These are phyloP conservation scores for Kuraishia ogatae DNA, from an alignment of 805 yeast genomes.

Conservation along the genomic window DNA sequence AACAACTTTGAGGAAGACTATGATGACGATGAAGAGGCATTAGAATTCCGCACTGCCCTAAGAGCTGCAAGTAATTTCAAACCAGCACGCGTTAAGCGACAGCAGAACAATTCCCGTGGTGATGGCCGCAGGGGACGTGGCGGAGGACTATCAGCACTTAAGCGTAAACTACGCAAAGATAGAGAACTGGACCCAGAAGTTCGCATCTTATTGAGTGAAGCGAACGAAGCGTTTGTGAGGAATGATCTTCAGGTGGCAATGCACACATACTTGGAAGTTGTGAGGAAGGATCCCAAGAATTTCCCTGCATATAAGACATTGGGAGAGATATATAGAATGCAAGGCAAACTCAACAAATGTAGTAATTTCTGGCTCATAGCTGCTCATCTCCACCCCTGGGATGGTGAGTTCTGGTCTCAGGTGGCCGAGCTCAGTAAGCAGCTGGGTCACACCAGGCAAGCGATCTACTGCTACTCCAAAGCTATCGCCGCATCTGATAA, in stretches of 20 bases:
- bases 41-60: slow-evolving; percentile 51
- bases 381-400: slow-evolving; percentile 68
- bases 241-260: slow-evolving; percentile 54
- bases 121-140: slow-evolving; percentile 7
- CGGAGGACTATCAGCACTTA: slow-evolving; percentile 26
- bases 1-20: slow-evolving; percentile 15
- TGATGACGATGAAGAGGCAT: slow-evolving; percentile 30
- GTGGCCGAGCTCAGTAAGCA: slow-evolving; percentile 64
- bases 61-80: slow-evolving; percentile 62
- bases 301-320: slow-evolving; percentile 80
- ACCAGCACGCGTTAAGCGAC: slow-evolving; percentile 29
- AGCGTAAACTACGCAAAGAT: slow-evolving; percentile 29
- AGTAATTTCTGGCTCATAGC: slow-evolving; percentile 78
- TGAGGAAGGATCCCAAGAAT: slow-evolving; percentile 68
- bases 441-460: slow-evolving; percentile 65
- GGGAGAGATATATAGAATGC: slow-evolving; percentile 72
- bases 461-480: slow-evolving; percentile 66
- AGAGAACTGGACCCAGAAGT: slow-evolving; percentile 67
- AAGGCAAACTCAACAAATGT: slow-evolving; percentile 61
- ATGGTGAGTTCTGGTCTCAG: slow-evolving; percentile 68
- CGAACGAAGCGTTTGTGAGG: slow-evolving; percentile 72
- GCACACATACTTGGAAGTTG: slow-evolving; percentile 54
- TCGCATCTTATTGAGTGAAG: slow-evolving; percentile 52
- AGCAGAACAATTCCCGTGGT: slow-evolving; percentile 11
- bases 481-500: slow-evolving; percentile 39